phyloP scores from a whole-genome alignment of 768 basidiomycete species.

The Termitomyces sp. region DNA sequence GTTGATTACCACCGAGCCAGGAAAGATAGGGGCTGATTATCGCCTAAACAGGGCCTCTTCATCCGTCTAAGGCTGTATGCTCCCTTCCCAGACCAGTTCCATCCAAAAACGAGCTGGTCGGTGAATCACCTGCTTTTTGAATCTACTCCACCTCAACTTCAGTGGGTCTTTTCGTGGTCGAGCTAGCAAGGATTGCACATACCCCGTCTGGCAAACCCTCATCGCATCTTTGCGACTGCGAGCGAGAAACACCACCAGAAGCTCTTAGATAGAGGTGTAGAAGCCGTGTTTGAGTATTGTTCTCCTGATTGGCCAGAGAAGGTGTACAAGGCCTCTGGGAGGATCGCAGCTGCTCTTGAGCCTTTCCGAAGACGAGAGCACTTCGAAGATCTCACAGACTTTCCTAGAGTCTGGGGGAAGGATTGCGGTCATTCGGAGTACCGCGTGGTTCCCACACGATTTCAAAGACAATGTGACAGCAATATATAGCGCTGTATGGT shows the following conservation, averaged over 20 bases:
- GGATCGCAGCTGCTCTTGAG: slow-evolving; percentile 27
- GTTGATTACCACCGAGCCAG: slow-evolving; percentile 8
- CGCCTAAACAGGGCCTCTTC: slow-evolving; percentile 23
- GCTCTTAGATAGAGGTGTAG: slow-evolving; percentile 22
- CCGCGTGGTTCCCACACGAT: slow-evolving; percentile 20
- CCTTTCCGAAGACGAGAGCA: slow-evolving; percentile 26
- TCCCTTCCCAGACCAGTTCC: slow-evolving; percentile 22
- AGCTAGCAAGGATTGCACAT: slow-evolving; percentile 19
- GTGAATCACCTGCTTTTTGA: slow-evolving; percentile 20
- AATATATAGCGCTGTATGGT: slow-evolving; percentile 27
- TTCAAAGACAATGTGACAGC: slow-evolving; percentile 20
- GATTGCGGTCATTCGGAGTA: slow-evolving; percentile 23
- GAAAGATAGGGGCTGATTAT: background rate
- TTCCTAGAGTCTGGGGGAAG: slow-evolving; percentile 21
- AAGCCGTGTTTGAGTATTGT: slow-evolving; percentile 26
- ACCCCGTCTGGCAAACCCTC: slow-evolving; percentile 19
- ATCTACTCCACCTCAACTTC: slow-evolving; percentile 29
- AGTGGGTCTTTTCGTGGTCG: slow-evolving; percentile 25
- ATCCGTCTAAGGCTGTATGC: slow-evolving; percentile 23
- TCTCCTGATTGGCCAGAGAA: slow-evolving; percentile 25
- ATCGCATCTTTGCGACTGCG: slow-evolving; percentile 25
- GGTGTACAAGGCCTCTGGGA: slow-evolving; percentile 20
- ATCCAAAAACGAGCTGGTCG: slow-evolving; percentile 5
- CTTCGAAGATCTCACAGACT: slow-evolving; percentile 23
- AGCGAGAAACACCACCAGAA: slow-evolving; percentile 22